A percentile compares a stretch with the other conserved stretches of the same genome.
These are phyloP conservation scores for Cutaneotrichosporon cavernicola DNA, from an alignment of 1,284 basidiomycete species.

Conservation along the genomic window DNA sequence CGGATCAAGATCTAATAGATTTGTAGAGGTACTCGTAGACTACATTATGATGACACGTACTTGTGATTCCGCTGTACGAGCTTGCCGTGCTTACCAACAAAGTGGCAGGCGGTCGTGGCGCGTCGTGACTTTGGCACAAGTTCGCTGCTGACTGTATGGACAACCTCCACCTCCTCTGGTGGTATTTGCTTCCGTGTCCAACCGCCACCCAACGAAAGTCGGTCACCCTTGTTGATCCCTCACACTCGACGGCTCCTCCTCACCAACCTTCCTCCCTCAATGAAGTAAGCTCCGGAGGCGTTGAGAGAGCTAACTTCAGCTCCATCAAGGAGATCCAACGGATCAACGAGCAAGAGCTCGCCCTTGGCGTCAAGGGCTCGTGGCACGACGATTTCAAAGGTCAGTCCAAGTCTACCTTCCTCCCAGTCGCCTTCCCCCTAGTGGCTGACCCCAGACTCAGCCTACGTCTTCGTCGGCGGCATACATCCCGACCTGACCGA, in stretches of 20 bases:
- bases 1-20: constrained; percentile 18
- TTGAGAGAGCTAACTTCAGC: constrained; percentile 54
- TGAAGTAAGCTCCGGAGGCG: constrained; percentile 25
- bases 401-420: constrained; percentile 40
- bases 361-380: constrained; percentile 71
- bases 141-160: neutral
- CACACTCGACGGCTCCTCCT: neutral
- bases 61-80: neutral
- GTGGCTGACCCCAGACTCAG: constrained; percentile 66
- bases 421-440: neutral
- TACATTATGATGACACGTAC: neutral
- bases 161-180: neutral
- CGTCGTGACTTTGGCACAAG: no score
- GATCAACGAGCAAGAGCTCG: constrained; percentile 91
- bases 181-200: constrained; percentile 4
- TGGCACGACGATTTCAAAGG: constrained; percentile 98
- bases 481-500: constrained; percentile 84
- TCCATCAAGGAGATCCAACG: constrained; percentile 88
- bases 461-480: constrained; percentile 90
- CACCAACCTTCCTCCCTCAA: neutral
- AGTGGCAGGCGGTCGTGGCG: no score
- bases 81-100: no score
- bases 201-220: constrained; percentile 10
- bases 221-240: neutral
- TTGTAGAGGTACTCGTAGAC: neutral